phyloP scores from a whole-genome alignment of 1,139 yeast genomes.

The Kurtzmaniella quercitrusa region DNA sequence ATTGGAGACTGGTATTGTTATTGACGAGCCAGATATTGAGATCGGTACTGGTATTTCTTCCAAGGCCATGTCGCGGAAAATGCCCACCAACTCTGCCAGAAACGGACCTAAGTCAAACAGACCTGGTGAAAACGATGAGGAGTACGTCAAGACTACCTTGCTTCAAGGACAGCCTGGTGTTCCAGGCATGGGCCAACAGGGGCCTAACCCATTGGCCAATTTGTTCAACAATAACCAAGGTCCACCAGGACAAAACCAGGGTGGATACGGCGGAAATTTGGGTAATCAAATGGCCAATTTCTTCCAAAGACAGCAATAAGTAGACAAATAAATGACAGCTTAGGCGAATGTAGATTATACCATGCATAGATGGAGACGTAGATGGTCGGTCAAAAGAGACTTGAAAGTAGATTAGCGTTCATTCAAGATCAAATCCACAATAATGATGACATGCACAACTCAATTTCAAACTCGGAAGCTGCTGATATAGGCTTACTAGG shows the following conservation, averaged over 20 bases:
- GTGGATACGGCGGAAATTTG: conserved; percentile 16
- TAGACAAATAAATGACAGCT: neutral
- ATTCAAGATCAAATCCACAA: too few species aligned
- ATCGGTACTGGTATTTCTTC: conserved; percentile 93
- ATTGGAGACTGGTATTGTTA: conserved; percentile 72
- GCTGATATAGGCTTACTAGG: too few species aligned
- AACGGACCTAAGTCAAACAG: conserved; percentile 80
- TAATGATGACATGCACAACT: too few species aligned
- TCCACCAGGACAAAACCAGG: conserved; percentile 10
- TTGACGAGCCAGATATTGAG: conserved; percentile 97
- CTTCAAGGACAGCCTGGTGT: conserved; percentile 27
- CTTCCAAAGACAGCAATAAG: conserved; percentile 21
- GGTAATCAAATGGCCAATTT: conserved; percentile 36
- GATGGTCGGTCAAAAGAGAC: too few species aligned
- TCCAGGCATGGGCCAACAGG: conserved; percentile 34
- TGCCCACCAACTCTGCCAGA: conserved; percentile 84
- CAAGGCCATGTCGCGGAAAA: conserved; percentile 81
- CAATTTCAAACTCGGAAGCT: too few species aligned
- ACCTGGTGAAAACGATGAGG: conserved; percentile 56
- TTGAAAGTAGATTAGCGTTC: too few species aligned
- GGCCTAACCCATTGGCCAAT: conserved; percentile 51
- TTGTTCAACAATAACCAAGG: conserved; percentile 26
- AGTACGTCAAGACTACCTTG: conserved; percentile 36
- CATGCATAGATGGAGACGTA: too few species aligned
- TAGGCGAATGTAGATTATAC: too few species aligned